Evolutionary conservation across 352 stramenopile genomes (phyloP).

Genomic region (Pythium chondricola): DNA sequence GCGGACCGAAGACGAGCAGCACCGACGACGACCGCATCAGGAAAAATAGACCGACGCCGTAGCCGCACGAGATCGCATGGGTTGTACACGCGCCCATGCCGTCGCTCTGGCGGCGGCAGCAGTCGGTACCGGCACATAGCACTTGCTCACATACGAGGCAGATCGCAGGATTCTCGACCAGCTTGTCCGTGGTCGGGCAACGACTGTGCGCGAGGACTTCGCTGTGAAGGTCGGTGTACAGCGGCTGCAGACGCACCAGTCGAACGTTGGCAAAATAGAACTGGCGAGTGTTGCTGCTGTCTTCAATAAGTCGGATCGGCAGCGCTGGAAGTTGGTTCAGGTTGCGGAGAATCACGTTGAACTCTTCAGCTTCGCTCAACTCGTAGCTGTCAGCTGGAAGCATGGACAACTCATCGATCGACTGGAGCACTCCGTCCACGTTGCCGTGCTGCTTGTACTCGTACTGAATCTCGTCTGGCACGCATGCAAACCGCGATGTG

Average conservation of each 20-base stretch:
- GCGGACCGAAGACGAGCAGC: slow-evolving; percentile 61
- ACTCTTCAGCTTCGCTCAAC: slow-evolving; percentile 11
- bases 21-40: slow-evolving; percentile 76
- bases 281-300: slow-evolving; percentile 21
- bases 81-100: slow-evolving; percentile 69
- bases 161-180: slow-evolving; percentile 74
- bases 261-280: slow-evolving; percentile 66
- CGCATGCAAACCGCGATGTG: slow-evolving; percentile 31
- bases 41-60: slow-evolving; percentile 74
- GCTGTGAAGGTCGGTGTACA: slow-evolving; percentile 77
- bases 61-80: slow-evolving; percentile 67
- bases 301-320: slow-evolving; percentile 41
- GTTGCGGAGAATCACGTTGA: slow-evolving; percentile 36
- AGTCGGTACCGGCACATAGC: slow-evolving; percentile 77
- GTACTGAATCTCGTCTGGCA: slow-evolving; percentile 40
- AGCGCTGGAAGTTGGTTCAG: slow-evolving; percentile 43
- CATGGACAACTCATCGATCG: slow-evolving; percentile 25
- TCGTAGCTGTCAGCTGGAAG: slow-evolving; percentile 1
- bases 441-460: slow-evolving; percentile 53
- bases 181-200: slow-evolving; percentile 64
- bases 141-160: slow-evolving; percentile 73
- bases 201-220: slow-evolving; percentile 64
- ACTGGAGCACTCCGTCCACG: slow-evolving; percentile 32
- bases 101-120: slow-evolving; percentile 59
- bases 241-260: slow-evolving; percentile 48